These are phyloP conservation scores for Allium cepa DNA, from an alignment of 106 monocot species.

Conservation along the genomic window DNA sequence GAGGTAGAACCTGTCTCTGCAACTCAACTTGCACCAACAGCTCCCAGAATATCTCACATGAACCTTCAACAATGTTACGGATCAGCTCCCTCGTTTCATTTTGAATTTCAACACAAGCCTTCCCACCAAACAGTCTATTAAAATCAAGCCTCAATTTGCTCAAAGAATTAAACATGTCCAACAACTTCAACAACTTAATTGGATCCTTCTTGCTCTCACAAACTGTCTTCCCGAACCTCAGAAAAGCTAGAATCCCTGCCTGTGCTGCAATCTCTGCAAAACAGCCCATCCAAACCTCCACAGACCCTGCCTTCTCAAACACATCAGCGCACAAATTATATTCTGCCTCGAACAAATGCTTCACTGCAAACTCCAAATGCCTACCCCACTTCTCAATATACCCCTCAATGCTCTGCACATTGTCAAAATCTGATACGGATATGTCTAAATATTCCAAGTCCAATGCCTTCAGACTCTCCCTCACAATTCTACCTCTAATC, in stretches of 20 bases:
- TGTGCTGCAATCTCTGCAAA: slow-evolving; percentile 68
- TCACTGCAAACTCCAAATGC: slow-evolving; percentile 78
- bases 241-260: slow-evolving; percentile 64
- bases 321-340: slow-evolving; percentile 65
- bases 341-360: slow-evolving; percentile 81
- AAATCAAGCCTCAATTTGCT: slow-evolving; percentile 77
- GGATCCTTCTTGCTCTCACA: slow-evolving; percentile 86
- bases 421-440: slow-evolving; percentile 19
- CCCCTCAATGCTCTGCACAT: slow-evolving; percentile 53
- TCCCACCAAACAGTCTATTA: slow-evolving; percentile 72
- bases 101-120: slow-evolving; percentile 68
- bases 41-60: slow-evolving; percentile 92
- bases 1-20: slow-evolving; percentile 51
- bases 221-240: slow-evolving; percentile 53
- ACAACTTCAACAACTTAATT: slow-evolving; percentile 77
- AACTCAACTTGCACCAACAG: slow-evolving; percentile 82
- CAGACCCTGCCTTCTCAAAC: slow-evolving; percentile 29
- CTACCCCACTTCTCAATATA: slow-evolving; percentile 56
- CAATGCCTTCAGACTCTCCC: slow-evolving; percentile 44
- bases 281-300: slow-evolving; percentile 40
- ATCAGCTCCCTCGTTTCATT: slow-evolving; percentile 74
- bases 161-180: slow-evolving; percentile 73
- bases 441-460: slow-evolving; percentile 61
- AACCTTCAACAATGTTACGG: slow-evolving; percentile 68
- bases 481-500: slow-evolving; percentile 40